phyloP scores from a whole-genome alignment of 2,329 filamentous ascomycete genomes.

The Canariomyces notabilis region DNA sequence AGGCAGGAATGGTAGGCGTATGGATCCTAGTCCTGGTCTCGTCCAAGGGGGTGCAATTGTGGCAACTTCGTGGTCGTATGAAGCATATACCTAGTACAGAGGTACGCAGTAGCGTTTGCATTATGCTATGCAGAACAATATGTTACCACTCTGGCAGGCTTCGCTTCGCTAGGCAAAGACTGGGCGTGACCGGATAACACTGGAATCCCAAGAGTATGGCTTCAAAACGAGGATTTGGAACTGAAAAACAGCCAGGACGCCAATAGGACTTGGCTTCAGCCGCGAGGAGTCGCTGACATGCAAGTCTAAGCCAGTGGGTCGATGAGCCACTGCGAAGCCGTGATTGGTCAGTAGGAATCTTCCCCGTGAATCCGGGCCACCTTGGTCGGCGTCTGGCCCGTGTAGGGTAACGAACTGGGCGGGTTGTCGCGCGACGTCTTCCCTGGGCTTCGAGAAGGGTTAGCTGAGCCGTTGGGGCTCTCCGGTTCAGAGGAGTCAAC shows the following conservation, averaged over 20 bases:
- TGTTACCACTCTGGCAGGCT: constrained; percentile 1
- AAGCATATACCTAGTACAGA: constrained; percentile 3
- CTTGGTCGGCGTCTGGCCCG: background rate
- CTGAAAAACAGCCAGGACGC: background rate
- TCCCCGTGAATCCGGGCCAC: constrained; percentile 18
- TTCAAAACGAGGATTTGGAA: too few relatives aligned
- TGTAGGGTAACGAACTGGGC: background rate
- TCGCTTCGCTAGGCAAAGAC: constrained; percentile 2
- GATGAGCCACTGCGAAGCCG: background rate
- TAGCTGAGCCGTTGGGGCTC: constrained; percentile 10
- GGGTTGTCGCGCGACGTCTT: background rate
- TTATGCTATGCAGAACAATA: constrained; percentile 12
- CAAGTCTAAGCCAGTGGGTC: background rate
- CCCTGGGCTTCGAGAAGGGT: constrained; percentile 15
- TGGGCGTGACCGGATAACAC: constrained; percentile 10
- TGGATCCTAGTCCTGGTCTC: background rate
- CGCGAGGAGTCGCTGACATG: background rate
- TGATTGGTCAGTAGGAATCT: constrained; percentile 19
- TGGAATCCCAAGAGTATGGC: constrained; percentile 15
- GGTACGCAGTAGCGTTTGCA: constrained; percentile 13
- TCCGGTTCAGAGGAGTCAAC: constrained; percentile 3
- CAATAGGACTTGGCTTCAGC: background rate
- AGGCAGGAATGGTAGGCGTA: constrained; percentile 4
- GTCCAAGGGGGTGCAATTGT: constrained; percentile 8
- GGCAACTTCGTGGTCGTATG: constrained; percentile 15